Percentiles rank a stretch among this genome's conserved stretches.
Evolutionary conservation across 1,284 basidiomycete genomes (phyloP).

Genomic region (Clitocybe nebularis): DNA sequence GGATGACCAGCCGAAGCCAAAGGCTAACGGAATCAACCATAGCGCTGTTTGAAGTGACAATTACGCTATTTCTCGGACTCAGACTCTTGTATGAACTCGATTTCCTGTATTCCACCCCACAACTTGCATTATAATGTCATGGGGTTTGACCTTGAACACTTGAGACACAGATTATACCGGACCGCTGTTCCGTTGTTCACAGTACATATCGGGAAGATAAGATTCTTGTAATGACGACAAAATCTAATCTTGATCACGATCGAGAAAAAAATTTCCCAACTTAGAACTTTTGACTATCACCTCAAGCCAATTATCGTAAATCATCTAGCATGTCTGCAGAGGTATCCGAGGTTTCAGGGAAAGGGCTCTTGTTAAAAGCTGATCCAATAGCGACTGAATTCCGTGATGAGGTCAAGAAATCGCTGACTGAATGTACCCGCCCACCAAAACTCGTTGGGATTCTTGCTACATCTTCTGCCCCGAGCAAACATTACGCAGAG

Average conservation of each 20-base stretch:
- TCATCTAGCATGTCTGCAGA: conserved; percentile 15
- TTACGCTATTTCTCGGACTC: neutral
- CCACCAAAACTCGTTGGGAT: conserved; percentile 88
- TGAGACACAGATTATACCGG: too few relatives aligned
- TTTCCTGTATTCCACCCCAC: neutral
- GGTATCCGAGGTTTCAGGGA: conserved; percentile 41
- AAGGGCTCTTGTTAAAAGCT: conserved; percentile 73
- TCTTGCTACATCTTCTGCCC: conserved; percentile 81
- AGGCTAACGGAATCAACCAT: conserved; percentile 11
- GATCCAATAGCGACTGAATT: conserved; percentile 68
- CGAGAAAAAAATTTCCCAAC: too few relatives aligned
- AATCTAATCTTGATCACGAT: conserved; percentile 1
- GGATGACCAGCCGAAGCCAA: conserved; percentile 13
- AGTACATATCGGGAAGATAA: neutral
- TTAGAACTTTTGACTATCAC: too few relatives aligned
- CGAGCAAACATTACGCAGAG: conserved; percentile 89
- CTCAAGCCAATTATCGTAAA: neutral
- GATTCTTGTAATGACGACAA: neutral
- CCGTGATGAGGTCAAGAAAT: conserved; percentile 59
- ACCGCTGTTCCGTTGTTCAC: neutral
- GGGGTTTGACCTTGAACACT: neutral
- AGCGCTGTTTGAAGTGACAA: neutral
- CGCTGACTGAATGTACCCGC: conserved; percentile 36
- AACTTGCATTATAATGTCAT: neutral
- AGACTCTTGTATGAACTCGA: neutral